Conservation (phyloP, 495 filamentous ascomycete genomes). For the Zalerion maritima region DNA sequence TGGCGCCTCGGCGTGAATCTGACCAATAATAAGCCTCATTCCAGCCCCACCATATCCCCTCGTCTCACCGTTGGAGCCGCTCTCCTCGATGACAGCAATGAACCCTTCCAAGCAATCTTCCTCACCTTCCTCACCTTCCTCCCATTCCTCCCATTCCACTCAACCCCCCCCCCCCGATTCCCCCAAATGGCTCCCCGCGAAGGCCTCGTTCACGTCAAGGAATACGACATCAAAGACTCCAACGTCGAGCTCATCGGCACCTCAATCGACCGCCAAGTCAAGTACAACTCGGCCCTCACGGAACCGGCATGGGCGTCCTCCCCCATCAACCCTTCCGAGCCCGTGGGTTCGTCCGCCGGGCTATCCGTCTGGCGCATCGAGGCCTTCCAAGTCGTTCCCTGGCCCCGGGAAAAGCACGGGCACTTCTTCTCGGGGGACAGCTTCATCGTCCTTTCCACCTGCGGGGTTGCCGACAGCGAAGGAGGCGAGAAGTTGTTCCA, state of each 20-base stretch:
- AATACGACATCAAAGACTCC: constrained; percentile 47
- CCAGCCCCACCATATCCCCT: too few relatives aligned
- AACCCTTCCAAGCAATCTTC: too few relatives aligned
- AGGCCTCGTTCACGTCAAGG: constrained; percentile 40
- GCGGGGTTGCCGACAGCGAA: constrained; percentile 29
- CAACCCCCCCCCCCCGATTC: too few relatives aligned
- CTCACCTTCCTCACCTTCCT: too few relatives aligned
- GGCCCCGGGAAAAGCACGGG: constrained; percentile 36
- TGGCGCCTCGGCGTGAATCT: too few relatives aligned
- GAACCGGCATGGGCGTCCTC: constrained; percentile 49
- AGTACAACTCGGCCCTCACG: constrained; percentile 42
- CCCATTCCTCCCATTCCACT: too few relatives aligned
- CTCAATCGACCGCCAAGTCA: constrained; percentile 46
- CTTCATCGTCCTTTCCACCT: constrained; percentile 44
- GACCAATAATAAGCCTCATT: too few relatives aligned
- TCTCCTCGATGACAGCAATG: too few relatives aligned
- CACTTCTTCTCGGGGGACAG: constrained; percentile 49
- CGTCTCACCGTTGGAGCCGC: too few relatives aligned
- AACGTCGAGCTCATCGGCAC: constrained; percentile 47
- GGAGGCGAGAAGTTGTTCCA: constrained; percentile 32
- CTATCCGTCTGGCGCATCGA: constrained; percentile 48
- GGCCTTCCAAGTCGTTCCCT: constrained; percentile 43
- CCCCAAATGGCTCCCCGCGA: constrained; percentile 43
- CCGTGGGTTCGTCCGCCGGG: constrained; percentile 32
- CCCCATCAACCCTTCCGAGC: too few relatives aligned